Conservation (phyloP, 2,329 filamentous ascomycete genomes). For the Aspergillus sergii region DNA sequence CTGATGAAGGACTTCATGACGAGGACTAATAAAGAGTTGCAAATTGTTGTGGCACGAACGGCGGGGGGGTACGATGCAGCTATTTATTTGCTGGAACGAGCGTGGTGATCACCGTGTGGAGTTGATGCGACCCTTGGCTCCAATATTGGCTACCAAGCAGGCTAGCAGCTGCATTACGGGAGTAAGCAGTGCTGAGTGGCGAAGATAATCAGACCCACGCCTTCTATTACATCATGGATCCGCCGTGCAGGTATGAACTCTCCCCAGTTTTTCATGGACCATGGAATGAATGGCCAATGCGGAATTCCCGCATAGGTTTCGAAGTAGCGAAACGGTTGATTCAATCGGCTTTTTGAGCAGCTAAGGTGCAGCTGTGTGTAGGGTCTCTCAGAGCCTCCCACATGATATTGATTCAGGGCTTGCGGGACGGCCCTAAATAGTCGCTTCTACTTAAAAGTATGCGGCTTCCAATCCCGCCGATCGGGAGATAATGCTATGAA, state of each 20-base stretch:
- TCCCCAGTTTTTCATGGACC: background rate
- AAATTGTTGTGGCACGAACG: background rate
- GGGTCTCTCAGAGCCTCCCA: background rate
- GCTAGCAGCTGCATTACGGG: too few species aligned
- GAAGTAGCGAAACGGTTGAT: background rate
- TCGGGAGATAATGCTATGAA: background rate
- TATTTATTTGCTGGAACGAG: background rate
- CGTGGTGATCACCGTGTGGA: background rate
- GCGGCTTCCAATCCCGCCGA: background rate
- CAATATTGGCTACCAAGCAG: background rate
- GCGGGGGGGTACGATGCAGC: background rate
- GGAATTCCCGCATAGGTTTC: background rate
- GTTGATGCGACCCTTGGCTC: background rate
- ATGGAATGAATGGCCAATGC: background rate
- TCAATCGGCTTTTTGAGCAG: background rate
- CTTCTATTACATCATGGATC: background rate
- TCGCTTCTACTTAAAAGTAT: background rate
- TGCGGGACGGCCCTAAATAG: background rate
- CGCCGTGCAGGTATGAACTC: background rate
- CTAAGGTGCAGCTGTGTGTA: background rate
- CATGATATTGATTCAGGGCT: background rate
- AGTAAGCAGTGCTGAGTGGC: background rate
- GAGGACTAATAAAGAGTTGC: background rate
- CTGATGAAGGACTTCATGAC: background rate
- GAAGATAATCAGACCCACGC: background rate